Percentiles rank a stretch among this genome's conserved stretches.
Conservation (phyloP, 1,284 basidiomycete species). For the Irpex sp. region DNA sequence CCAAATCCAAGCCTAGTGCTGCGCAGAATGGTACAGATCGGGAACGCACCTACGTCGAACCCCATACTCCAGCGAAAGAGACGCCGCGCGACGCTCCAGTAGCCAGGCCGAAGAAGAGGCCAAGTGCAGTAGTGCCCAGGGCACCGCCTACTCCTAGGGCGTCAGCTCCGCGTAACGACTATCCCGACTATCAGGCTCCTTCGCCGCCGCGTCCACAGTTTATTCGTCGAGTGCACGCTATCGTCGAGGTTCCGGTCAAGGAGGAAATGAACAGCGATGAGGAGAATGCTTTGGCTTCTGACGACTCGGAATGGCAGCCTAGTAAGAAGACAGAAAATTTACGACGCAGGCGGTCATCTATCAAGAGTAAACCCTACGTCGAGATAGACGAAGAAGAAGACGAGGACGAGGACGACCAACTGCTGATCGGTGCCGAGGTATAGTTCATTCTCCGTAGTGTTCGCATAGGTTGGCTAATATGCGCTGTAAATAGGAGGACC, state of each 20-base stretch:
- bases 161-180: constrained; percentile 9
- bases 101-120: not conserved
- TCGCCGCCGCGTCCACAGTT: constrained; percentile 22
- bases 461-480: not conserved
- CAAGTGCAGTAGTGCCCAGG: constrained; percentile 5
- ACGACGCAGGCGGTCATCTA: not conserved
- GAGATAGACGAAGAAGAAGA: constrained; percentile 16
- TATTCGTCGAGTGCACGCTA: constrained; percentile 41
- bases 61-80: not conserved
- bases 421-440: constrained; percentile 16
- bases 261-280: constrained; percentile 36
- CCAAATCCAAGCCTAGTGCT: not conserved
- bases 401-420: constrained; percentile 18
- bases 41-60: constrained; percentile 11
- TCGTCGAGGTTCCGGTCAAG: constrained; percentile 41
- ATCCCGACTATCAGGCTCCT: not conserved
- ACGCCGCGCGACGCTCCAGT: not conserved
- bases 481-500: not conserved
- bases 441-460: not conserved
- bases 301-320: not conserved
- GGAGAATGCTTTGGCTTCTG: constrained; percentile 13
- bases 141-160: constrained; percentile 6
- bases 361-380: constrained; percentile 1
- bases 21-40: constrained; percentile 4
- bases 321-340: no score